Percentiles rank a stretch among this genome's conserved stretches.
Conservation (phyloP, 805 yeast genomes). For the Helenozyma rhizophorensis region DNA sequence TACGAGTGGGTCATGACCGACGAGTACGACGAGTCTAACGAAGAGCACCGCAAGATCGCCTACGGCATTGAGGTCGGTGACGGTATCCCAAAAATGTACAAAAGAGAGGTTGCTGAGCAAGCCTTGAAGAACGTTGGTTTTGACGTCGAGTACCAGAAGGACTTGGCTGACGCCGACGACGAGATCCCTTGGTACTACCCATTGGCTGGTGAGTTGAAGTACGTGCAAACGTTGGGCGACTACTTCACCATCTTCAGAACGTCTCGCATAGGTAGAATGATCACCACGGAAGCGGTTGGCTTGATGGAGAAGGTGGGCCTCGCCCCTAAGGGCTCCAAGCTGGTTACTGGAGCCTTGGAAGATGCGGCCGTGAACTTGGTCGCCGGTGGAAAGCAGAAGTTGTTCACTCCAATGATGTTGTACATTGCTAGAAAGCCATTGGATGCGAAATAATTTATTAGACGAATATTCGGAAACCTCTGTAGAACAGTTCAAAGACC, state of each 20-base stretch:
- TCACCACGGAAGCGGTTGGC: conserved; percentile 78
- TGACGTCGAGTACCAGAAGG: conserved; percentile 67
- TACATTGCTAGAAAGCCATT: conserved; percentile 82
- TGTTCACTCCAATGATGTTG: conserved; percentile 98
- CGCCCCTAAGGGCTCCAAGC: conserved; percentile 86
- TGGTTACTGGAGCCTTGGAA: conserved; percentile 90
- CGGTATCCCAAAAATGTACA: conserved; percentile 97
- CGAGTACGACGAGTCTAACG: conserved; percentile 77
- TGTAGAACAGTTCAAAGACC: too few species aligned
- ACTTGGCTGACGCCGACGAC: conserved; percentile 78
- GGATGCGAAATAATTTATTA: conserved; percentile 7
- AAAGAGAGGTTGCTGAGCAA: conserved; percentile 75
- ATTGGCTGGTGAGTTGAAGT: conserved; percentile 88
- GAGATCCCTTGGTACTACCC: conserved; percentile 98
- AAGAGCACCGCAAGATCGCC: conserved; percentile 88
- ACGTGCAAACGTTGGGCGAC: conserved; percentile 75
- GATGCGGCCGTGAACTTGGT: conserved; percentile 96
- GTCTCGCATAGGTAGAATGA: conserved; percentile 74
- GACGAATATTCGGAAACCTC: background rate
- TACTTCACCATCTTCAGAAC: conserved; percentile 84
- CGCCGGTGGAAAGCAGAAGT: conserved; percentile 82
- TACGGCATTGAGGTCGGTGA: conserved; percentile 98
- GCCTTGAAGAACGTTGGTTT: conserved; percentile 88
- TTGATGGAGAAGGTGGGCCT: conserved; percentile 78
- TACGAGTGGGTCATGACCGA: conserved; percentile 99